phyloP scores from a whole-genome alignment of 1,139 yeast species.

The Pichia norvegensis region DNA sequence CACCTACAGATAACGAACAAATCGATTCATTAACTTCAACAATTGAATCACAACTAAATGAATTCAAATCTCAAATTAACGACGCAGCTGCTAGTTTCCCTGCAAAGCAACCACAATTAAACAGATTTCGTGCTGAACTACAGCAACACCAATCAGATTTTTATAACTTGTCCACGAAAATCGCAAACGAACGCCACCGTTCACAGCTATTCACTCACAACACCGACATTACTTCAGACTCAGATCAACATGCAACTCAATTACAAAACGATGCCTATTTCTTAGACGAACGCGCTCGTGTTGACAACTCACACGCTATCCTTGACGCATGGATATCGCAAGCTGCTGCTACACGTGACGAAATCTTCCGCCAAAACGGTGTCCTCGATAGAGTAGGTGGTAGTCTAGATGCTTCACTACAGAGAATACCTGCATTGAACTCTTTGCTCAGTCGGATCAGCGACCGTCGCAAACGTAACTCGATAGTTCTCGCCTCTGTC shows the following conservation, averaged over 20 bases:
- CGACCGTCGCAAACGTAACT: slow-evolving; percentile 82
- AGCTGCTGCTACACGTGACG: slow-evolving; percentile 87
- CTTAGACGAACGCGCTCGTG: slow-evolving; percentile 66
- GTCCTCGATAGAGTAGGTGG: slow-evolving; percentile 58
- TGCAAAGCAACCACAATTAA: slow-evolving; percentile 63
- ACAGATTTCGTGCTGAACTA: slow-evolving; percentile 72
- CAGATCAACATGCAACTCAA: background rate
- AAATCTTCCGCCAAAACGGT: slow-evolving; percentile 63
- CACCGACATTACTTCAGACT: slow-evolving; percentile 22
- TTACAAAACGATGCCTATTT: slow-evolving; percentile 29
- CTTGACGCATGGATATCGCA: slow-evolving; percentile 75
- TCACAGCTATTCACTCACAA: background rate
- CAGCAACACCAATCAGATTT: slow-evolving; percentile 34
- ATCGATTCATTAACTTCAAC: background rate
- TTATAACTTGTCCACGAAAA: background rate
- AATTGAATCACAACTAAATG: slow-evolving; percentile 21
- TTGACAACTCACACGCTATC: slow-evolving; percentile 63
- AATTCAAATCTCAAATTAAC: slow-evolving; percentile 41
- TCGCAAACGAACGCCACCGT: background rate
- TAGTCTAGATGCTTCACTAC: slow-evolving; percentile 52
- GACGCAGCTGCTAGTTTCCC: slow-evolving; percentile 35
- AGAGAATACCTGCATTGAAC: slow-evolving; percentile 75
- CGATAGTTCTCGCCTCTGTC: slow-evolving; percentile 70
- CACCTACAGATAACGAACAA: slow-evolving; percentile 45
- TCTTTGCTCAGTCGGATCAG: slow-evolving; percentile 71